Evolutionary conservation across 2,329 filamentous ascomycete genomes (phyloP).

Genomic region (Penicillium sp.): DNA sequence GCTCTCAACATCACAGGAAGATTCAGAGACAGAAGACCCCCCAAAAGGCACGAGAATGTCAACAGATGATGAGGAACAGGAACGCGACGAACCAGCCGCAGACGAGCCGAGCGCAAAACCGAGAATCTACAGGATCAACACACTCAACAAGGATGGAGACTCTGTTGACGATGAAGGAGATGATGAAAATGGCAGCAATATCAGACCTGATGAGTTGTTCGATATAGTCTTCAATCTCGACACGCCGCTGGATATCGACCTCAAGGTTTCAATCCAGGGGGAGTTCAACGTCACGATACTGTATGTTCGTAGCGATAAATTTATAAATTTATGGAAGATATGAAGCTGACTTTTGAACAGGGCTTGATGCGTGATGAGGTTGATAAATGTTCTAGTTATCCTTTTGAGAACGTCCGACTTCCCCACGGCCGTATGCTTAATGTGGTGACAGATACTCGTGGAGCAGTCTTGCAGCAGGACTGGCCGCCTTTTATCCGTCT

Average conservation of each 20-base stretch:
- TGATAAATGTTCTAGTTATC: not conserved
- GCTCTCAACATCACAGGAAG: not conserved
- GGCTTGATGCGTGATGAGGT: not conserved
- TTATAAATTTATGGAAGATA: not conserved
- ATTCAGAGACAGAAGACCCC: not conserved
- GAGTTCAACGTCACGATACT: constrained; percentile 7
- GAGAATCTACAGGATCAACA: constrained; percentile 3
- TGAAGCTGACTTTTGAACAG: not conserved
- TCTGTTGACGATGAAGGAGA: not conserved
- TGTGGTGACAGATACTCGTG: not conserved
- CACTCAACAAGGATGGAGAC: not conserved
- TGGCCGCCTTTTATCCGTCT: not conserved
- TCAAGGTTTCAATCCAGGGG: constrained; percentile 4
- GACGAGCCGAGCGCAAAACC: not conserved
- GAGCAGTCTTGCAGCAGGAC: not conserved
- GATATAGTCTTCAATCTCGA: constrained; percentile 2
- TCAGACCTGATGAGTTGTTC: constrained; percentile 2
- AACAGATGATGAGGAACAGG: not conserved
- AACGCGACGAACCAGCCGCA: not conserved
- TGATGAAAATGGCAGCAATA: not conserved
- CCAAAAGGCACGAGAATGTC: not conserved
- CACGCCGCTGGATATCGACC: constrained; percentile 2
- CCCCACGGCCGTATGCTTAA: not conserved
- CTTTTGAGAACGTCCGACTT: not conserved
- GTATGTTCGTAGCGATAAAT: not conserved